Evolutionary conservation across 176 grass and related monocot genomes (phyloP).

Genomic region (Zea luxurians): DNA sequence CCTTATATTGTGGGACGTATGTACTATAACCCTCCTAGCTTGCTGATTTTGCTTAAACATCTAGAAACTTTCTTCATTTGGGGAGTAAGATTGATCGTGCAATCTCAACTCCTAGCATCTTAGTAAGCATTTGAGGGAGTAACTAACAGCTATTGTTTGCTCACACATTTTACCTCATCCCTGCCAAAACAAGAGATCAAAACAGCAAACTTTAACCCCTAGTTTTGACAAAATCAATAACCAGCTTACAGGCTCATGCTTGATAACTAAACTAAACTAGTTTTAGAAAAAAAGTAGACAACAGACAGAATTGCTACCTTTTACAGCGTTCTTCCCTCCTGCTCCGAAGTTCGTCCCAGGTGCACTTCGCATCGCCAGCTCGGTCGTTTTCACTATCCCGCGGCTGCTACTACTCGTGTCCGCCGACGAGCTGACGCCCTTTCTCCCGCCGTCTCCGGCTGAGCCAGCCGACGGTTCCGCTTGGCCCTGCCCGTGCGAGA

Average conservation of each 20-base stretch:
- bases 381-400: constrained; percentile 44
- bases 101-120: not conserved
- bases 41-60: constrained; percentile 14
- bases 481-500: constrained; percentile 63
- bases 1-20: too few species aligned
- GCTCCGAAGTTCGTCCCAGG: constrained; percentile 6
- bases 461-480: constrained; percentile 28
- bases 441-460: constrained; percentile 30
- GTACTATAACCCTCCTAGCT: not conserved
- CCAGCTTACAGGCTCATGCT: constrained; percentile 31
- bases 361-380: constrained; percentile 31
- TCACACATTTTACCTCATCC: not conserved
- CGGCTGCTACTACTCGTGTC: constrained; percentile 38
- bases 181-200: constrained; percentile 1
- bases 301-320: constrained; percentile 39
- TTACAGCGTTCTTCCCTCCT: constrained; percentile 43
- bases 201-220: not conserved
- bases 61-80: constrained; percentile 11
- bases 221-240: constrained; percentile 25
- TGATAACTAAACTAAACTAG: constrained; percentile 2
- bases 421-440: constrained; percentile 45
- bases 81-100: not conserved
- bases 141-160: constrained; percentile 12
- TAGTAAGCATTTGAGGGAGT: not conserved
- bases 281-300: not conserved